Evolutionary conservation across 2,329 filamentous ascomycete species (phyloP), one percentile per base, ranked within the genome.

Genomic region (Zymoseptoria passerinii): DNA sequence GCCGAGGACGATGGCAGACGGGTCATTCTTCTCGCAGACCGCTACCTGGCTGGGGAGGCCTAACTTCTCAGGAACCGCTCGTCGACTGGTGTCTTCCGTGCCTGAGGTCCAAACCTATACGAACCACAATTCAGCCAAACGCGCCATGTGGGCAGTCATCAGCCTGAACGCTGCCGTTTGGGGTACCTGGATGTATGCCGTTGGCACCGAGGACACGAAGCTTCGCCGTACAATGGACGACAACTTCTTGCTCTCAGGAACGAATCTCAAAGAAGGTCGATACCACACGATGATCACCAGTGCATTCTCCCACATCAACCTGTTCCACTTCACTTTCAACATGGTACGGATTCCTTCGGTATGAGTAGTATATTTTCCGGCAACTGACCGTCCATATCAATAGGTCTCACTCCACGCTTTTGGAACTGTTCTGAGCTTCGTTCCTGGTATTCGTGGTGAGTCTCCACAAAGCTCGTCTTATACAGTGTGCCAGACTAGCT

Each of bases 81-180:
- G 35, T 16, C 35, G 28, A 4, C 18, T 40, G 16, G 13, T 27
- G 8, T 54, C 18, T 8, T 54, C 50, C 35, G 35, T 40, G 3
- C 35, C 35, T 16, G 35, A 40, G 13, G 35, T 40, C 35, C 35
- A 40, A 16, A 27, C 50, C 18, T 28, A 52, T 28, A 8, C 20
- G 8, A 28, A 28, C 44, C 58, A 60, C 52, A 40, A 23, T 19
- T 50, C 49, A 8, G 54, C 54, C 20, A 59, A 52, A 28, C 19
- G 44, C 5, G 58, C 74, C 28, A 63, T 75, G 51, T 74, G 71
- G 54, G 60, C 65, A 19, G 57, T 78, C 56, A 72, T 78, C 49
- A 72, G 71, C 48, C 44, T 75, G 63, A 79, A 79, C 59, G 58
- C 66, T 19, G 70, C 69, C 55, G 65, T 78, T 53, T 79, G 72